Evolutionary conservation across 108 stramenopile genomes (phyloP).

Genomic region (Seminavis robusta): DNA sequence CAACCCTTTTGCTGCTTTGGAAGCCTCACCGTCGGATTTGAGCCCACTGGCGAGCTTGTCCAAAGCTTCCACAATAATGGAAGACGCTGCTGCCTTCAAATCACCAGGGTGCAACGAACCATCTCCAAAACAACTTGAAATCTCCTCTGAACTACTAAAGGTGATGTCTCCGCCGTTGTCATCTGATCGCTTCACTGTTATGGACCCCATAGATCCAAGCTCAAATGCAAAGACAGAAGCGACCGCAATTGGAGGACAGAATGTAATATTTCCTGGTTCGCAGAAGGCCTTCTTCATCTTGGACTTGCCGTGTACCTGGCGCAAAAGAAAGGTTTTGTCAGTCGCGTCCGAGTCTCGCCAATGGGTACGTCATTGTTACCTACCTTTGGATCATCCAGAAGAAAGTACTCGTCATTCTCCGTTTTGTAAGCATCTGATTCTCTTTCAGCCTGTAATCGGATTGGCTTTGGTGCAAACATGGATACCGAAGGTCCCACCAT

Average conservation of each 20-base stretch:
- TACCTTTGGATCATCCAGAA: slow-evolving; percentile 85
- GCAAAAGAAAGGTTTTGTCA: background rate
- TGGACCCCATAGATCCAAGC: slow-evolving; percentile 21
- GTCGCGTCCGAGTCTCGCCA: background rate
- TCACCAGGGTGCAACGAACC: slow-evolving; percentile 95
- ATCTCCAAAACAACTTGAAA: slow-evolving; percentile 78
- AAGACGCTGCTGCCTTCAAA: slow-evolving; percentile 81
- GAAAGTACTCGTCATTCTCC: slow-evolving; percentile 81
- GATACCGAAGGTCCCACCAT: slow-evolving; percentile 29
- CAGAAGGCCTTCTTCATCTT: slow-evolving; percentile 99
- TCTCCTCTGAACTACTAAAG: slow-evolving; percentile 65
- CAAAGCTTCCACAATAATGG: slow-evolving; percentile 76
- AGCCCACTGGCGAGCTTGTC: slow-evolving; percentile 85
- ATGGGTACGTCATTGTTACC: slow-evolving; percentile 5
- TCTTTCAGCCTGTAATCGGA: slow-evolving; percentile 45
- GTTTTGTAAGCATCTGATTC: slow-evolving; percentile 75
- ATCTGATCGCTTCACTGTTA: slow-evolving; percentile 57
- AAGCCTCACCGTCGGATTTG: slow-evolving; percentile 71
- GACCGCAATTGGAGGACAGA: slow-evolving; percentile 84
- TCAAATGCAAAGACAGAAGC: slow-evolving; percentile 59
- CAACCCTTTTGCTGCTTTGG: slow-evolving; percentile 81
- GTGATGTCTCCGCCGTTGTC: slow-evolving; percentile 87
- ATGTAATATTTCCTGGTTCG: slow-evolving; percentile 88
- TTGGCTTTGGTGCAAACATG: slow-evolving; percentile 1
- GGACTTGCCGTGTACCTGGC: slow-evolving; percentile 87